Base-by-base conservation (phyloP, 2,329 filamentous ascomycete genomes). In the Periconia macrospinosa region DNA sequence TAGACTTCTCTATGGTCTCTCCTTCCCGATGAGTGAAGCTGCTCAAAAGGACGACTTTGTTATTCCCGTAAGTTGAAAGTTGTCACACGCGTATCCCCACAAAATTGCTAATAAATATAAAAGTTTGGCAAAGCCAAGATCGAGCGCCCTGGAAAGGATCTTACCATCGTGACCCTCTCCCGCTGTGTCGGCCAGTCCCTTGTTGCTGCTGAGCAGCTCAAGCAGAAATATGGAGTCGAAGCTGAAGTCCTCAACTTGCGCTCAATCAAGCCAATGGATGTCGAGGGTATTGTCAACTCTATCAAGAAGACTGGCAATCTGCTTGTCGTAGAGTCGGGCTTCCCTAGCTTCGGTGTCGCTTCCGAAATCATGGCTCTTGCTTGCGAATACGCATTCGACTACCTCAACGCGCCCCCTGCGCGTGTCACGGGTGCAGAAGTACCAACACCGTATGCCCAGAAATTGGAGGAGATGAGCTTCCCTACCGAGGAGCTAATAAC, bases 341-440 rank as follows among this genome's bases (percentile, higher is more conserved):
- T 92, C 86, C 94, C 94, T 59, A 90, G 91, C 70, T 99, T 92
- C 73, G 94, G 94, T 75, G 91, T 99, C 65, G 85, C 88, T 55
- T 85, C 93, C 53, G 94, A 99, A 81, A 92, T 99, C 68, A 85
- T 99, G 60, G 94, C 94, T 55, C 82, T 97, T 56, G 88, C 91
- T 59, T 96, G 96, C 89, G 94, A 99, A 80, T 99, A 97, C 77
- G 92, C 86, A 60, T 99, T 97, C 73, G 94, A 99, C 81, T 97
- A 96, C 81, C 88, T 99, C 62, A 88, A 97, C 71, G 91, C 92
- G 52, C 94, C 94, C 45, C 94, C 92, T 57, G 89, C 93, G 77
- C 88, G 94, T 76, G 87, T 99, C 70, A 97, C 94, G 55, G 94
- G 94, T 75, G 93, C 94, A 61, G 94, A 99, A 76, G 94, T 99